Base-by-base conservation (phyloP, 805 yeast genomes). In the Candida nonsorbophila region DNA sequence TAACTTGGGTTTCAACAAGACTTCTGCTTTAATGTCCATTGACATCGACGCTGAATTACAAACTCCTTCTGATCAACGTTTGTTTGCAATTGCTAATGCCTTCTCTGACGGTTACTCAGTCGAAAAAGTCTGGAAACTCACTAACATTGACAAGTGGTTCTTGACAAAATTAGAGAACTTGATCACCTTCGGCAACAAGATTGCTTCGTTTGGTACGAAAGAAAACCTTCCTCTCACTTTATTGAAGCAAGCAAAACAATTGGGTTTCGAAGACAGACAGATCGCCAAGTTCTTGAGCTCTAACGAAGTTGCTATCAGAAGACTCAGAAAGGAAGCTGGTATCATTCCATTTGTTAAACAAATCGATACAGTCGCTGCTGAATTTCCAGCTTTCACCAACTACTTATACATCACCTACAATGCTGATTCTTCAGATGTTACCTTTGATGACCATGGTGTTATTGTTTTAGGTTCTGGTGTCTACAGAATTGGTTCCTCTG, bases 391-490 rank as follows among this genome's bases (percentile, higher is more conserved):
- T 27, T 73, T 58, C 65, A 90, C 98, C 47, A 90, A 90, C 69
- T 90, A 90, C 64, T 69, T 90, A 60, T 90, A 92, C 69, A 75
- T 85, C 62, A 92, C 97, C 21, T 90, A 92, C 68, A 88, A 85
- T 52, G 97, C 95, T 27, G 87, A 84, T 44, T 63, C 82, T 20
- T 80, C 83, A 44, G 98, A 90, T 62, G 77, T 92, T 37, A 55
- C 68, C n/a, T 92, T 90, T 52, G 79, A 87, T 44, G 97, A 90
- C 42, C 79, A 87, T 41, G 97, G 97, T 58, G 81, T 84, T 29
- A 84, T 90, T 84, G 98, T 90, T 24, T 70, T 90, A 36, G 97
- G 97, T 43, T 87, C 97, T 4, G 98, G 98, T 73, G 98, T 92
- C 25, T 90, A 90, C 74, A 79, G 98, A 68, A 90, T 90, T 55